Conservation (phyloP, 345 rosid species). For the Litchi chinensis region DNA sequence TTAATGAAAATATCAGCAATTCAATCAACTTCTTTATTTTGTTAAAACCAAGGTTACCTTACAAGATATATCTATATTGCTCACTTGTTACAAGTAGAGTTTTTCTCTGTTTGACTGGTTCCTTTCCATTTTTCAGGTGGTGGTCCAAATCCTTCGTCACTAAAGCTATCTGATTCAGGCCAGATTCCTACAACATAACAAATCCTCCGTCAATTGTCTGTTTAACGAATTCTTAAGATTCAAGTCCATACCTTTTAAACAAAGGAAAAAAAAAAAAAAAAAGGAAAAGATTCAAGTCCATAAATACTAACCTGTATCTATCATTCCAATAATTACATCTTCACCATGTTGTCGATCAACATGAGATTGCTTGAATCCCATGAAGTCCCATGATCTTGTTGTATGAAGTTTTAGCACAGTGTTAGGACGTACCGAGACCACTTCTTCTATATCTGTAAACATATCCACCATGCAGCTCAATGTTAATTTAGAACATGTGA, state of each 20-base stretch:
- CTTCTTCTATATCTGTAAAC: background rate
- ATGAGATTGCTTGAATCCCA: background rate
- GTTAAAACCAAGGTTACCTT: background rate
- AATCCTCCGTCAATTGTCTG: background rate
- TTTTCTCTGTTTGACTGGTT: background rate
- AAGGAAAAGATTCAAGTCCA: background rate
- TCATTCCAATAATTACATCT: background rate
- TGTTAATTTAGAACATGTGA: too few relatives aligned
- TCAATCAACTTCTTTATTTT: background rate
- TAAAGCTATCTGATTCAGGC: background rate
- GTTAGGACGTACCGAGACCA: background rate
- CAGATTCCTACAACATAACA: background rate
- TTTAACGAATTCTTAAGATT: background rate
- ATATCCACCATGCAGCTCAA: background rate
- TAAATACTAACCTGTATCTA: background rate
- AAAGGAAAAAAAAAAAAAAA: too few relatives aligned
- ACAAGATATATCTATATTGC: background rate
- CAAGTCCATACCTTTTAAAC: too few relatives aligned
- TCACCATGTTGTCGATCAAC: background rate
- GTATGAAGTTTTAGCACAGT: background rate
- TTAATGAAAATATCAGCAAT: background rate
- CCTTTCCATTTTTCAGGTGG: background rate
- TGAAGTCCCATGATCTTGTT: background rate
- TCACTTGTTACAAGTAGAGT: background rate
- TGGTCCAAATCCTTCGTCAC: background rate